Conservation (phyloP, 2,329 filamentous ascomycete genomes). For the Keithomyces neogunnii region DNA sequence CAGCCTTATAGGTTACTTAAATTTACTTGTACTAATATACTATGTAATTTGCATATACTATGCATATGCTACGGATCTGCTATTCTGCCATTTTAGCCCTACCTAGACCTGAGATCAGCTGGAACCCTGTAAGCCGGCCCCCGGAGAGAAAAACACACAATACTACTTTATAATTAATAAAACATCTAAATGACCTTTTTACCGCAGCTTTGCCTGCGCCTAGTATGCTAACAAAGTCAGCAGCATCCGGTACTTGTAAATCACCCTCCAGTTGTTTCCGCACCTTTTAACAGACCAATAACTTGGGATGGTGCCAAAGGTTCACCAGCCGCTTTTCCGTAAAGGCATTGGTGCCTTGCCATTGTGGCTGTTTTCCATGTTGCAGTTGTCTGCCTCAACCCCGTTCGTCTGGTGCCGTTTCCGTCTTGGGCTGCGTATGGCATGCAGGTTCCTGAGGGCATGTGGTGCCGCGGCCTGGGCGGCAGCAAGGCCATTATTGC, state of each 20-base stretch:
- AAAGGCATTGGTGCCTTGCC: conserved; percentile 11
- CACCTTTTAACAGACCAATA: conserved; percentile 11
- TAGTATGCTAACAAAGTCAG: too few relatives aligned
- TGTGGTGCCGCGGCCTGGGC: conserved; percentile 10
- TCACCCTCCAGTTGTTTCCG: conserved; percentile 13
- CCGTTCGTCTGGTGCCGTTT: conserved; percentile 11
- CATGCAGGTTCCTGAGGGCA: conserved; percentile 12
- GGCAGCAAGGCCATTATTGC: conserved; percentile 10
- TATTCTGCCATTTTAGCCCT: too few relatives aligned
- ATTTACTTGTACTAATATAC: too few relatives aligned
- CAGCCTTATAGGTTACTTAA: too few relatives aligned
- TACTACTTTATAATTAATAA: too few relatives aligned
- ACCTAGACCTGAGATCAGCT: too few relatives aligned
- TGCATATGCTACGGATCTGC: too few relatives aligned
- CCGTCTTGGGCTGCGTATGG: conserved; percentile 12
- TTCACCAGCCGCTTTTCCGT: conserved; percentile 10
- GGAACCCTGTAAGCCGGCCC: too few relatives aligned
- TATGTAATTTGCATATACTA: too few relatives aligned
- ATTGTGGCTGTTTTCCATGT: conserved; percentile 10
- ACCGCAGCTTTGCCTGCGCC: too few relatives aligned
- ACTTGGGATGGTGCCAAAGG: conserved; percentile 11
- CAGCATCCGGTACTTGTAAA: conserved; percentile 4
- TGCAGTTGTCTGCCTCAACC: conserved; percentile 11
- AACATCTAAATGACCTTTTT: too few relatives aligned
- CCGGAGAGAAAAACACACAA: too few relatives aligned